Conservation (phyloP, 805 yeast species). For the Hanseniaspora meyeri region DNA sequence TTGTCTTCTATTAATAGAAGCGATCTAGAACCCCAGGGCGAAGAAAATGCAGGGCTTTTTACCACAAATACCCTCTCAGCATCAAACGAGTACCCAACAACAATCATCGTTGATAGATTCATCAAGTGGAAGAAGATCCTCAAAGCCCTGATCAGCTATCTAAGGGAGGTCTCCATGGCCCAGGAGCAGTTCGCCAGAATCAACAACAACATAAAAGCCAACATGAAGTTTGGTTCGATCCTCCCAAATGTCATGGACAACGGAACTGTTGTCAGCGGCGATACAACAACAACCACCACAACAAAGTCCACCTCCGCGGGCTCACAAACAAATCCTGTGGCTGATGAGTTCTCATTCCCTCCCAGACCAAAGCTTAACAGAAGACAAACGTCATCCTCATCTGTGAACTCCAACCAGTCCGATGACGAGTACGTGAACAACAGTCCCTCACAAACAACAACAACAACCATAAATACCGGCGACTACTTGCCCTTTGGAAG, state of each 20-base stretch:
- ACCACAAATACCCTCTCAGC: not conserved
- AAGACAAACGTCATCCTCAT: not conserved
- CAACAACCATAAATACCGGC: conserved; percentile 12
- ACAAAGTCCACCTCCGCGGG: not conserved
- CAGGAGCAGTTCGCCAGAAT: conserved; percentile 62
- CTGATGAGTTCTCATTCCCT: conserved; percentile 8
- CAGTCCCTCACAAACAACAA: conserved; percentile 4
- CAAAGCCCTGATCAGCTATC: conserved; percentile 54
- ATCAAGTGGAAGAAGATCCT: conserved; percentile 70
- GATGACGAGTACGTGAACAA: conserved; percentile 10
- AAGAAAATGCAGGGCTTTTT: conserved; percentile 12
- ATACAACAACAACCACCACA: conserved; percentile 9
- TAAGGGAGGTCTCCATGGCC: conserved; percentile 62
- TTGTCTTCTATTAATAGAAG: not conserved
- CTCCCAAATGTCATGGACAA: conserved; percentile 28
- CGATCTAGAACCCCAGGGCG: not conserved
- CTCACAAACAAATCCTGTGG: not conserved
- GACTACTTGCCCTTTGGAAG: conserved; percentile 63
- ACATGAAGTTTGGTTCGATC: conserved; percentile 34
- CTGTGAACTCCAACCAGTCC: conserved; percentile 9
- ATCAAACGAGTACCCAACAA: conserved; percentile 52
- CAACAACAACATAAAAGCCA: conserved; percentile 63
- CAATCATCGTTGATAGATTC: conserved; percentile 64
- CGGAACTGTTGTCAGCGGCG: conserved; percentile 27
- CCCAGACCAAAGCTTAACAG: conserved; percentile 8